phyloP scores from a whole-genome alignment of 352 stramenopile genomes.

The Globisporangium paroecandrum region DNA sequence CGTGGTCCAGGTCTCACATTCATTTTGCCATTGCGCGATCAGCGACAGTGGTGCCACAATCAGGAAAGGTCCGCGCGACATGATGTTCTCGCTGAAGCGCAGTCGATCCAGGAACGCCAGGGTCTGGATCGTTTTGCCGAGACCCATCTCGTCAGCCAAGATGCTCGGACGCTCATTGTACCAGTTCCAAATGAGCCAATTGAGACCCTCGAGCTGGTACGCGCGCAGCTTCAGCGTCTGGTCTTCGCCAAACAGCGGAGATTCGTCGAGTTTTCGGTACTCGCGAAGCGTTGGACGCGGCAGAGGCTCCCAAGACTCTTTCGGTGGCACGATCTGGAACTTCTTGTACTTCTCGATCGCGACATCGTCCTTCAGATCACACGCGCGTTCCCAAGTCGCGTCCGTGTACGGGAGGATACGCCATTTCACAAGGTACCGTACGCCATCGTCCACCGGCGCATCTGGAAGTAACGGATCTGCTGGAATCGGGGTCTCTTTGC shows the following conservation, averaged over 20 bases:
- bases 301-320: conserved; percentile 51
- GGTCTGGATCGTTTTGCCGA: conserved; percentile 93
- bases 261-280: conserved; percentile 85
- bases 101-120: conserved; percentile 94
- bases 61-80: conserved; percentile 94
- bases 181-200: conserved; percentile 90
- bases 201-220: conserved; percentile 87
- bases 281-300: conserved; percentile 73
- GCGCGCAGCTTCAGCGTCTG: conserved; percentile 65
- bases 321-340: conserved; percentile 51
- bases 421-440: conserved; percentile 88
- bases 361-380: conserved; percentile 82
- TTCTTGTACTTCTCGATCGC: conserved; percentile 76
- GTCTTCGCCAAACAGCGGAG: conserved; percentile 70
- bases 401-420: conserved; percentile 82
- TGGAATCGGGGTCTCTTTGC: conserved; percentile 55
- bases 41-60: conserved; percentile 98
- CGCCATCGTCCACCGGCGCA: conserved; percentile 78
- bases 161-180: conserved; percentile 88
- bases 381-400: conserved; percentile 85
- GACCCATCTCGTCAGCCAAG: conserved; percentile 88
- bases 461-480: conserved; percentile 51
- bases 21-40: conserved; percentile 99
- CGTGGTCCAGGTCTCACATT: conserved; percentile 98
- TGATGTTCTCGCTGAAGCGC: conserved; percentile 85